These are phyloP conservation scores for Castanea sativa DNA, from an alignment of 306 rosid species.

Conservation along the genomic window DNA sequence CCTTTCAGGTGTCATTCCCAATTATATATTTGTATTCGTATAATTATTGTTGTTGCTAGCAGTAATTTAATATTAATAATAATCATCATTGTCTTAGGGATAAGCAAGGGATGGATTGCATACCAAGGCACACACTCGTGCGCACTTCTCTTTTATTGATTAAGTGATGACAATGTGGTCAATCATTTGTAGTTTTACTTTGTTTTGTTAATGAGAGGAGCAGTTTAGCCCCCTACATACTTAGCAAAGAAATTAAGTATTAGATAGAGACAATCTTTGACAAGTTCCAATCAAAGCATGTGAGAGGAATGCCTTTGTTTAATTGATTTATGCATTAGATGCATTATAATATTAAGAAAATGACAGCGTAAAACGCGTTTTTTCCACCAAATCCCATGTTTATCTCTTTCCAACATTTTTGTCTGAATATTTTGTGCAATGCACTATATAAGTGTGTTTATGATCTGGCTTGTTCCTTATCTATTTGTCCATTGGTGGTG, in stretches of 20 bases:
- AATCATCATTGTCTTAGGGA: constrained; percentile 43
- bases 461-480: constrained; percentile 29
- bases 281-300: constrained; percentile 27
- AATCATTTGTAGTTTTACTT: constrained; percentile 29
- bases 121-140: constrained; percentile 47
- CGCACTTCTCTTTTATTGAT: constrained; percentile 35
- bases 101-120: constrained; percentile 57
- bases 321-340: constrained; percentile 9
- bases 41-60: constrained; percentile 4
- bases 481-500: not conserved
- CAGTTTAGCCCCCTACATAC: constrained; percentile 20
- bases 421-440: constrained; percentile 21
- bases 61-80: constrained; percentile 16
- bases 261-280: constrained; percentile 30
- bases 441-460: constrained; percentile 24
- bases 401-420: constrained; percentile 30
- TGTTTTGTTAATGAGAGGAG: constrained; percentile 24
- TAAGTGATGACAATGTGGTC: constrained; percentile 23
- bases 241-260: constrained; percentile 11
- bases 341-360: constrained; percentile 27
- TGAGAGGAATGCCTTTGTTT: constrained; percentile 24
- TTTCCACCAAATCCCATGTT: constrained; percentile 68
- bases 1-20: constrained; percentile 23
- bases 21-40: constrained; percentile 6
- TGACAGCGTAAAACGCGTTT: constrained; percentile 46